Base-by-base conservation (phyloP, 768 basidiomycete species). In the Psilocybe cubensis region DNA sequence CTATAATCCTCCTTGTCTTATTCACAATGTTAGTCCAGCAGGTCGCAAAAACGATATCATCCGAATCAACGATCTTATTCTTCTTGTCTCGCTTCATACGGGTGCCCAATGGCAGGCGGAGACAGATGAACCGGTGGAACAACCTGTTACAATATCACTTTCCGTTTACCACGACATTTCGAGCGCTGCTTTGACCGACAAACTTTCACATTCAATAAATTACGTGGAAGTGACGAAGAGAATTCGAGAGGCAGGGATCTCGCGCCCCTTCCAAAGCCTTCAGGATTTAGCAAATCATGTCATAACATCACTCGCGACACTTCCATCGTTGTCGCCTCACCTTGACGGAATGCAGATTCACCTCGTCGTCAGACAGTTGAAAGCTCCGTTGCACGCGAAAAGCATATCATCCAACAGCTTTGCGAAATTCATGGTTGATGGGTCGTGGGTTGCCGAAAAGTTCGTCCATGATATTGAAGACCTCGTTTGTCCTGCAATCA, bases 201-300 rank as follows among this genome's bases (percentile, higher is more conserved):
- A 86, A 62, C 72, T 89, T 2, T 62, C 71, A 0, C 71, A 80
- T 57, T 86, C 88, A 1, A 77, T 92, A 57, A 83, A 92, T 73
- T 93, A 93, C 64, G 81, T 82, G 1, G 66, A 76, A 4, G 69
- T 86, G 10, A 78, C 68, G 6, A 60, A 69, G 3, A 63, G 57
- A 67, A 54, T 73, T 43, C 61, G 65, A 63, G 61, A 64, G 64
- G 23, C 66, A 28, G 78, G 59, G 63, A 71, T 12, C 58, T 69
- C 23, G 60, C 60, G 57, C 60, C 25, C 56, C 5, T 84, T 83
- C 45, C 35, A 64, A 0, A 74, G 77, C 2, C 72, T 89, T 25
- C 82, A 85, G 45, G 73, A 74, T 1, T 68, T 91, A 20, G 67
- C 76, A 7, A 66, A 76, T 20, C 68, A 70, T 25, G 68, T 84